A percentile compares a stretch with the other conserved stretches of the same genome.
Conservation (phyloP, 2,329 filamentous ascomycete species). For the Colletotrichum falcatum region DNA sequence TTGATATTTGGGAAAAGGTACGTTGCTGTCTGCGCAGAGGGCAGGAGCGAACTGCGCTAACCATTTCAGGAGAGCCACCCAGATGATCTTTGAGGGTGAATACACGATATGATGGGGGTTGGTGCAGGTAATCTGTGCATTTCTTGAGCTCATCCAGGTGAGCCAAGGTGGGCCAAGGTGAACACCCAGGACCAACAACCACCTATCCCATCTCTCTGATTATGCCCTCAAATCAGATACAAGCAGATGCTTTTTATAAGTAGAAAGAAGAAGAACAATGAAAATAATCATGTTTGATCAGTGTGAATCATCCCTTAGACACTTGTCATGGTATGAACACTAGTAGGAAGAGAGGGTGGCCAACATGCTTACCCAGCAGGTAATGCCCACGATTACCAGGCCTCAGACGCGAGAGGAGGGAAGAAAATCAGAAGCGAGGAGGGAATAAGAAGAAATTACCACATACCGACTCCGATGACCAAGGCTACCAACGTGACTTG, state of each 20-base stretch:
- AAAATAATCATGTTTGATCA: background rate
- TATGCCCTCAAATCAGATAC: background rate
- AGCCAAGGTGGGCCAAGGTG: constrained; percentile 6
- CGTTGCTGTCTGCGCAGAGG: constrained; percentile 11
- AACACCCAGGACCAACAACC: background rate
- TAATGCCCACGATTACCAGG: too few relatives aligned
- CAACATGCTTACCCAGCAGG: background rate
- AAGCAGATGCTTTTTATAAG: background rate
- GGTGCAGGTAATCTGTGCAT: background rate
- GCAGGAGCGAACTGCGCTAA: constrained; percentile 11
- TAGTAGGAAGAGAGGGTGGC: background rate
- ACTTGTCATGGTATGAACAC: constrained; percentile 4
- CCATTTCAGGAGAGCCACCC: constrained; percentile 2
- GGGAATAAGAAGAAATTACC: background rate
- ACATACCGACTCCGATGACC: constrained; percentile 4
- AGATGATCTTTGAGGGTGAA: background rate
- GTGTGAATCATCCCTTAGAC: background rate
- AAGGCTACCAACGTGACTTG: background rate
- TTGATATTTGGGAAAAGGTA: constrained; percentile 6
- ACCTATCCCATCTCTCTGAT: background rate
- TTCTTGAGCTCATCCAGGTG: constrained; percentile 4
- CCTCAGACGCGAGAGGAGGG: too few relatives aligned
- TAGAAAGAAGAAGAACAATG: background rate
- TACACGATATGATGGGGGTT: background rate
- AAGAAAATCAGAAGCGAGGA: too few relatives aligned